These are phyloP conservation scores for Scolecobasidium constrictum DNA, from an alignment of 2,329 filamentous ascomycete species.

Conservation along the genomic window DNA sequence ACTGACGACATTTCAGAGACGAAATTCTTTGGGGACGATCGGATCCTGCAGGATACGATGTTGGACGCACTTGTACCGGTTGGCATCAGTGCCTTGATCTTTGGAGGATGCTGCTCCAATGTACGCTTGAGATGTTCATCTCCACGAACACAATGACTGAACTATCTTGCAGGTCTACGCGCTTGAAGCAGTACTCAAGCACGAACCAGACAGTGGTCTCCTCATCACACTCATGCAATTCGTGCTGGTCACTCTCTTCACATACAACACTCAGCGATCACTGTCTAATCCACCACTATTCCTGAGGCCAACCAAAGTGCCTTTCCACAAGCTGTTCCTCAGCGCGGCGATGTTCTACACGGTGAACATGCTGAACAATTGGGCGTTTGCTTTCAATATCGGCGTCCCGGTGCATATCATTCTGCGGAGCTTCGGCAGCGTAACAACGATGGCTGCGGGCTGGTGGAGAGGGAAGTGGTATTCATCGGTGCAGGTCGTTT, in stretches of 20 bases:
- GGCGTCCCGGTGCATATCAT: conserved; percentile 97
- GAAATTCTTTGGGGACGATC: too few relatives aligned
- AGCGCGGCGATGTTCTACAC: conserved; percentile 86
- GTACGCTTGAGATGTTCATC: conserved; percentile 39
- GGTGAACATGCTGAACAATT: conserved; percentile 95
- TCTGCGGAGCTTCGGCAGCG: conserved; percentile 84
- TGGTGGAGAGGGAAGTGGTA: conserved; percentile 79
- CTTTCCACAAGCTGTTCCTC: conserved; percentile 71
- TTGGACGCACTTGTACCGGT: conserved; percentile 19
- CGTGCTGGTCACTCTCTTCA: conserved; percentile 51
- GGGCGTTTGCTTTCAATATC: conserved; percentile 93
- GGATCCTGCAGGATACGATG: too few relatives aligned
- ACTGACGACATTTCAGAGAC: too few relatives aligned
- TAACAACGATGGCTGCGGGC: conserved; percentile 89
- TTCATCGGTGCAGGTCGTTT: conserved; percentile 65
- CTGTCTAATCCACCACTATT: conserved; percentile 53
- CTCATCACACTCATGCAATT: conserved; percentile 42
- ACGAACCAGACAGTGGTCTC: conserved; percentile 75
- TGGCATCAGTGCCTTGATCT: conserved; percentile 71
- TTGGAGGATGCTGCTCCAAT: conserved; percentile 92
- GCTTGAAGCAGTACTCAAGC: conserved; percentile 88
- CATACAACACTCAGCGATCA: conserved; percentile 34
- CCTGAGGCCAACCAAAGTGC: conserved; percentile 66
- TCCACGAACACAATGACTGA: conserved; percentile 11
- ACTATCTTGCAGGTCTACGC: conserved; percentile 64